Evolutionary conservation across 495 filamentous ascomycete genomes (phyloP).

Genomic region (Aspergillus steynii): DNA sequence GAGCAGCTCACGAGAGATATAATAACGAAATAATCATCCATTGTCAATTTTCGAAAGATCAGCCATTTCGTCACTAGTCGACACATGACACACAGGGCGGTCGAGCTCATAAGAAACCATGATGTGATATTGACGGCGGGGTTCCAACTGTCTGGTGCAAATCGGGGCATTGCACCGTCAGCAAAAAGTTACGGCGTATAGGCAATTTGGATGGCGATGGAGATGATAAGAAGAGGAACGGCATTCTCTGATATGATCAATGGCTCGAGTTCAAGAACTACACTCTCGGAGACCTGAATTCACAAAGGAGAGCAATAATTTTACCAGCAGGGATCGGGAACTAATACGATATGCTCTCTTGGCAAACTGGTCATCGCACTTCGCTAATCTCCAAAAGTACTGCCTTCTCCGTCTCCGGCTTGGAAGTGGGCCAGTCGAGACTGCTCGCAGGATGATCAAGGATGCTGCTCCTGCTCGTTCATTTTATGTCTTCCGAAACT

Average conservation of each 20-base stretch:
- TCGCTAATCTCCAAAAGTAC: neutral
- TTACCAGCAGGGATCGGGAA: neutral
- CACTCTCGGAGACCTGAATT: neutral
- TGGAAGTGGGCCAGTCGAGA: neutral
- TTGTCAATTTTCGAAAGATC: constrained; percentile 21
- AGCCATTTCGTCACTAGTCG: constrained; percentile 30
- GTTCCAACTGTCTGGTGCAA: constrained; percentile 21
- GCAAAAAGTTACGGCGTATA: no score
- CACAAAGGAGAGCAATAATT: neutral
- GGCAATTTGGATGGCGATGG: no score
- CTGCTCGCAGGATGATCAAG: neutral
- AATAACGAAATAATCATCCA: constrained; percentile 22
- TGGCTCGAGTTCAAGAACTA: neutral
- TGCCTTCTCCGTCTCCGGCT: neutral
- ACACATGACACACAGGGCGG: constrained; percentile 23
- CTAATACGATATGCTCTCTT: neutral
- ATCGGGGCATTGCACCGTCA: constrained; percentile 13
- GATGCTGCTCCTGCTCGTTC: neutral
- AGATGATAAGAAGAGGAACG: neutral
- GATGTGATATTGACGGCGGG: constrained; percentile 30
- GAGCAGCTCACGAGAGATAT: constrained; percentile 18
- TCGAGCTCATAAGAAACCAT: constrained; percentile 25
- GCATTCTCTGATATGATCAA: neutral
- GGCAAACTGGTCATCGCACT: neutral
- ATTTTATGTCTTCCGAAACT: neutral